phyloP scores from a whole-genome alignment of 257 asterid genomes.

The Plantago elongata region DNA sequence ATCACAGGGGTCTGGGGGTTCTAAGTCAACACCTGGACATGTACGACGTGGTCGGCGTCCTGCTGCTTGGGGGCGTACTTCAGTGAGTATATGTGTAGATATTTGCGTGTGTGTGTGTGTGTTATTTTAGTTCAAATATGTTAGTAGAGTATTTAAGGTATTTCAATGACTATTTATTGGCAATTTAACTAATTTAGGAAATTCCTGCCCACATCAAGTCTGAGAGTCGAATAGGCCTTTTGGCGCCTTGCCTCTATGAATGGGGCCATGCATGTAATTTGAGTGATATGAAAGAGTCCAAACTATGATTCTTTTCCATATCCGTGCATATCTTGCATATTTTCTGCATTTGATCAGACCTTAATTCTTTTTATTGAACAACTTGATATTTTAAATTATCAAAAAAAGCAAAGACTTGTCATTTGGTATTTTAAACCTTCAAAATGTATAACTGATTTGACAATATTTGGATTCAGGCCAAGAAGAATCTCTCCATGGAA shows the following conservation, averaged over 20 bases:
- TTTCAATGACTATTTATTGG: slow-evolving; percentile 3
- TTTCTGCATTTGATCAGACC: not conserved
- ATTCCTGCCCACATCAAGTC: too few relatives aligned
- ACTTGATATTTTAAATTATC: not conserved
- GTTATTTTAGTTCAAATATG: slow-evolving; percentile 12
- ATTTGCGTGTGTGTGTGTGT: slow-evolving; percentile 15
- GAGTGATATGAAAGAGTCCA: too few relatives aligned
- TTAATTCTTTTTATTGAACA: slow-evolving; percentile 7
- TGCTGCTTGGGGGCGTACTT: slow-evolving; percentile 67
- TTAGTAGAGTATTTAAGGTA: slow-evolving; percentile 4
- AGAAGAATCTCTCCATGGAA: slow-evolving; percentile 85
- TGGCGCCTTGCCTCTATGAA: too few relatives aligned
- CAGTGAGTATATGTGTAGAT: slow-evolving; percentile 47
- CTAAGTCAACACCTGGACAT: slow-evolving; percentile 36
- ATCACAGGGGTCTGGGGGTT: slow-evolving; percentile 34
- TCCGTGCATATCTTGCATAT: slow-evolving; percentile 13
- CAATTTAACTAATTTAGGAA: not conserved
- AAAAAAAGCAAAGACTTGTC: too few relatives aligned
- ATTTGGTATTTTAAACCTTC: slow-evolving; percentile 1
- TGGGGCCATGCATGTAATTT: too few relatives aligned
- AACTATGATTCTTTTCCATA: not conserved
- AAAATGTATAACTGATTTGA: slow-evolving; percentile 15
- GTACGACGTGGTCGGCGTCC: slow-evolving; percentile 35
- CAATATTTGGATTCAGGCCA: slow-evolving; percentile 49
- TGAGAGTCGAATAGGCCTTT: too few relatives aligned